Evolutionary conservation across 257 asterid species (phyloP), one percentile per base, ranked within the genome.

Genomic region (Eustoma russellianum): DNA sequence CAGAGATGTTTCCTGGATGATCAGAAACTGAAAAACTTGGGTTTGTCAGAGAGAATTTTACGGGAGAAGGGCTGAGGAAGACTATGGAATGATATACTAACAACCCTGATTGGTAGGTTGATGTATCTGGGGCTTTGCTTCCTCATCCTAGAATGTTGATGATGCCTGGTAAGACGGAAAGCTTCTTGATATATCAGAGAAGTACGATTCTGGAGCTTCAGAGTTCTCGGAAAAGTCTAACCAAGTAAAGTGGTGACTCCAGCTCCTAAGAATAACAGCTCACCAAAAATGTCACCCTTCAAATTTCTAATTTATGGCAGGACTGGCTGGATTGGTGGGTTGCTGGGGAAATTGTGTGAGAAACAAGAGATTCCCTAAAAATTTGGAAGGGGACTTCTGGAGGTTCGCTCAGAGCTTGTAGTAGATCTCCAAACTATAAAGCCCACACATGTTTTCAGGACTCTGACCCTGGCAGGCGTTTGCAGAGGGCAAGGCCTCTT

Each of bases 91-190:
- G 97, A 97, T 91, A 91, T 57, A 77, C 70, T 19, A 60, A 71
- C 38, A 86, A 86, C 65, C 98, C 98, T 5, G 78, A 77, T 18
- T 91, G 98, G 98, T 91, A 97, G 98, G 98, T 97, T 3, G 95
- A 91, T 74, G 94, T 91, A 33, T 74, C 95, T 13, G 98, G 98
- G 45, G 98, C 98, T 46, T 61, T 91, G 86, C 85, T 84, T 60
- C 98, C 98, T 64, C 98, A 91, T 69, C 98, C 98, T 33, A 78
- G 95, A 67, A 91, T 91, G 98, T 73, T 85, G 57, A 83, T 79
- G 93, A 82, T 84, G 95, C 92, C 98, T 8, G 93, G 95, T 68
- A 96, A 89, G 16, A 60, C 64, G 3, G 98, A 80, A 80, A 83
- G 33, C 75, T 52, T 67, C 69, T 55, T 9, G 93, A 90, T 63